Base-by-base conservation (phyloP, 345 rosid genomes). In the Physaria fendleri region DNA sequence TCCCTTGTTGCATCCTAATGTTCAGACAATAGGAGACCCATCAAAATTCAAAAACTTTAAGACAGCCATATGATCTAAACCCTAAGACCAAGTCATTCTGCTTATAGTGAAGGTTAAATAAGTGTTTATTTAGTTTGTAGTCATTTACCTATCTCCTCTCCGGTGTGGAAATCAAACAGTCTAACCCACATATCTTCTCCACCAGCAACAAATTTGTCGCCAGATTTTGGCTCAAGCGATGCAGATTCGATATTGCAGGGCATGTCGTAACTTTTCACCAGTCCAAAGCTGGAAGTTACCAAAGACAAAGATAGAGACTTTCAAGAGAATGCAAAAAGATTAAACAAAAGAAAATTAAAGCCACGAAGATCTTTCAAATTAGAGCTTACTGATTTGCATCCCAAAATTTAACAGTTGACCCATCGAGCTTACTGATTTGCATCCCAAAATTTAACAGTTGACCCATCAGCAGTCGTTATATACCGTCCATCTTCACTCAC, bases 401-500 rank as follows among this genome's bases (percentile, higher is more conserved):
- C 6, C 10, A 8, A 34, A 27, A 43, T 23, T n/a, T n/a, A n/a
- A n/a, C n/a, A n/a, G n/a, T n/a, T n/a, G 15, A 62, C n/a, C n/a
- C n/a, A n/a, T n/a, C n/a, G 25, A 59, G 79, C 97, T 80, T 79
- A 92, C 98, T 88, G 95, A 71, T 92, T 92, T 25, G 98, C 95
- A 62, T 92, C 98, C 97, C 98, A 92, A 59, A 92, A 88, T 65
- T 88, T 88, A 59, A 92, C 91, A 4, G 82, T 80, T 5, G 90
- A 84, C 10, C 95, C 98, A 57, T 92, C 95, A 28, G 91, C 87
- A 32, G 98, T 92, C 6, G 93, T 86, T 48, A 92, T 88, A 67
- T 84, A 88, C 7, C 94, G 91, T 6, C 97, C 95, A 76, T 88
- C 97, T 78, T 79, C 95, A 74, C 98, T 88, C 66, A 92, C 97